Percentiles rank a stretch among this genome's conserved stretches.
Evolutionary conservation across 75 land plant species (phyloP).

Genomic region (Picea sitchensis): DNA sequence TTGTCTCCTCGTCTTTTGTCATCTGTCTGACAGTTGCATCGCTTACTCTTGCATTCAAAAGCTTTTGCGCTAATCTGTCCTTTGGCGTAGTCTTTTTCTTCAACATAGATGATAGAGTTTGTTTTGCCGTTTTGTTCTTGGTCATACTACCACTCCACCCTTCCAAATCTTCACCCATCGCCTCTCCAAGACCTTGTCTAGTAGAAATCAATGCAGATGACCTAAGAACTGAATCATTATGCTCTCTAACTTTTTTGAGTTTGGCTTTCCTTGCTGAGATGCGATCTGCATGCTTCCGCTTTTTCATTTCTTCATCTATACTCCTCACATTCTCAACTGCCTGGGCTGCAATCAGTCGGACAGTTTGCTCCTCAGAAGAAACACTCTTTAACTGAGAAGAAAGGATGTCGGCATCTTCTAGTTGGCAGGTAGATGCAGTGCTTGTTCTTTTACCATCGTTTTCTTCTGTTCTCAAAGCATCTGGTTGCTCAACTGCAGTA

Average conservation of each 20-base stretch:
- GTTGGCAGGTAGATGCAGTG: not conserved
- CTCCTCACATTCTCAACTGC: constrained; percentile 83
- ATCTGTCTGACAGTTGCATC: constrained; percentile 46
- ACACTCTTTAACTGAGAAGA: constrained; percentile 6
- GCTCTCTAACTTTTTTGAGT: constrained; percentile 62
- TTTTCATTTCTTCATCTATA: constrained; percentile 46
- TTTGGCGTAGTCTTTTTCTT: constrained; percentile 62
- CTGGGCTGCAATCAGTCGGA: constrained; percentile 39
- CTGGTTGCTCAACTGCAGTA: not conserved
- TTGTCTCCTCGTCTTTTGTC: constrained; percentile 51
- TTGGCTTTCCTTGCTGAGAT: constrained; percentile 41
- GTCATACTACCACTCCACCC: not conserved
- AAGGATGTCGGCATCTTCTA: constrained; percentile 3
- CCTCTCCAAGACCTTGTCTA: constrained; percentile 40
- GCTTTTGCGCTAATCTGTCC: constrained; percentile 63
- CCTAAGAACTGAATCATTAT: constrained; percentile 73
- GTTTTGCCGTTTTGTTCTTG: constrained; percentile 30
- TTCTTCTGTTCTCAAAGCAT: constrained; percentile 9
- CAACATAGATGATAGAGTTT: constrained; percentile 69
- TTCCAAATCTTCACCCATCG: constrained; percentile 43
- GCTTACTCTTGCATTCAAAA: constrained; percentile 41
- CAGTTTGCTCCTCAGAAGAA: constrained; percentile 11
- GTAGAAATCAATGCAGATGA: constrained; percentile 63
- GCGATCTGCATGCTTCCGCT: constrained; percentile 32
- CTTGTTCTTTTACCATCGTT: constrained; percentile 2